Evolutionary conservation across 1,284 basidiomycete species (phyloP).

Genomic region (Malassezia cuniculi): DNA sequence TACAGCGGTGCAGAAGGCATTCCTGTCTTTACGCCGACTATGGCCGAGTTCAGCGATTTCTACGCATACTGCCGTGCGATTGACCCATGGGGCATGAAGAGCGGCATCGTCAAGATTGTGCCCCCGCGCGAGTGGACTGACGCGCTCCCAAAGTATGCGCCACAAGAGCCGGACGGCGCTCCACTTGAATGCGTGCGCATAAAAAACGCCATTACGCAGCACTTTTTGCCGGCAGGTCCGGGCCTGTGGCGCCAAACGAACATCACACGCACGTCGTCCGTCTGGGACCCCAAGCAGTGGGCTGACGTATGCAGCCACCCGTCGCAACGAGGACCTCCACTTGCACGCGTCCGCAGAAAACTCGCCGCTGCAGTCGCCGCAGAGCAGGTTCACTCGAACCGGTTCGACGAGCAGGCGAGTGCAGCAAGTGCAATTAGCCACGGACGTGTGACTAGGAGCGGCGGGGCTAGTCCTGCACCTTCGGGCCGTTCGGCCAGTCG

Average conservation of each 20-base stretch:
- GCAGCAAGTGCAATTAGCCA: conserved; percentile 31
- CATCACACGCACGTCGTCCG: conserved; percentile 31
- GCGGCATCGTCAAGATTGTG: conserved; percentile 41
- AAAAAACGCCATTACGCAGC: conserved; percentile 39
- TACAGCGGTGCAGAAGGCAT: conserved; percentile 26
- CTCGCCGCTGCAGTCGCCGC: conserved; percentile 22
- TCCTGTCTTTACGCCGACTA: conserved; percentile 42
- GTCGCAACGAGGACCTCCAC: conserved; percentile 33
- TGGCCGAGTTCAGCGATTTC: conserved; percentile 41
- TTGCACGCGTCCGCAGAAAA: conserved; percentile 35
- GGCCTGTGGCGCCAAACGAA: conserved; percentile 43
- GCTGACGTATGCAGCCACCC: conserved; percentile 25
- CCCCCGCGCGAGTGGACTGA: conserved; percentile 38
- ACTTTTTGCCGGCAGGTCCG: conserved; percentile 32
- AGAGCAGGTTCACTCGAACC: not conserved
- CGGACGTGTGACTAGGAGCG: conserved; percentile 7
- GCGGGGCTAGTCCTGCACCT: conserved; percentile 1
- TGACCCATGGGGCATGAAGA: conserved; percentile 41
- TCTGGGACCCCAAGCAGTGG: conserved; percentile 43
- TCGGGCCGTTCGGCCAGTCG: conserved; percentile 4
- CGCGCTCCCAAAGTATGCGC: conserved; percentile 26
- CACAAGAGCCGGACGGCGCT: conserved; percentile 12
- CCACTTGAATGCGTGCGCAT: conserved; percentile 32
- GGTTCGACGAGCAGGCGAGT: conserved; percentile 23
- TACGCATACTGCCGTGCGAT: conserved; percentile 37